Evolutionary conservation across 495 filamentous ascomycete genomes (phyloP).

Genomic region (Gamarada debralockiae): DNA sequence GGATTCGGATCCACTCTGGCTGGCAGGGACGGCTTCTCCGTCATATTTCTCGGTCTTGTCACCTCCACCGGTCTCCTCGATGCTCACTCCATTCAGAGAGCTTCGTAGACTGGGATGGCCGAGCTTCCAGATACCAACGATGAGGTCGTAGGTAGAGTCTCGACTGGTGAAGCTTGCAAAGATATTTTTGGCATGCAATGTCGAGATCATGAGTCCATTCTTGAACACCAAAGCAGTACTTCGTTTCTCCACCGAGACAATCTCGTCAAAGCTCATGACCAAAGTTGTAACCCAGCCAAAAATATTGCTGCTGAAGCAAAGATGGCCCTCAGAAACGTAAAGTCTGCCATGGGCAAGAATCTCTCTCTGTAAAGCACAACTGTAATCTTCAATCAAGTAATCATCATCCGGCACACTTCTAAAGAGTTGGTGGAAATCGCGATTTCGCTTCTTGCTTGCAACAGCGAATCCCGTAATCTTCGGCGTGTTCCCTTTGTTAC

Average conservation of each 20-base stretch:
- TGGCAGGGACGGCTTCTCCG: constrained; percentile 33
- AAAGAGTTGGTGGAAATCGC: constrained; percentile 92
- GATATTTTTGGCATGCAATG: constrained; percentile 87
- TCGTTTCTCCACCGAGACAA: constrained; percentile 95
- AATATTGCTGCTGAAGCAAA: constrained; percentile 99
- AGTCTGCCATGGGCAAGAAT: constrained; percentile 92
- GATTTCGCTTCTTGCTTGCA: constrained; percentile 90
- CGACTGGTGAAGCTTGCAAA: constrained; percentile 93
- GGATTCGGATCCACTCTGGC: constrained; percentile 46
- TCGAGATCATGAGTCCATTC: constrained; percentile 96
- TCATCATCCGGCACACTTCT: constrained; percentile 97
- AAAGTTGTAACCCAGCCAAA: constrained; percentile 96
- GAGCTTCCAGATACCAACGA: constrained; percentile 97
- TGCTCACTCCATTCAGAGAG: constrained; percentile 78
- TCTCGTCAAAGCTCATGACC: constrained; percentile 97
- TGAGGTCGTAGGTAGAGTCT: constrained; percentile 93
- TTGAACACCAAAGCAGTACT: constrained; percentile 94
- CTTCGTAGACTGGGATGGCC: constrained; percentile 87
- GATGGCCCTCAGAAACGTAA: constrained; percentile 94
- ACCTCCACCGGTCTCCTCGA: constrained; percentile 73
- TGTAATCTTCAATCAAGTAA: constrained; percentile 97
- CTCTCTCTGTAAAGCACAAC: constrained; percentile 91
- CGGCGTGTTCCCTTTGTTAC: constrained; percentile 45
- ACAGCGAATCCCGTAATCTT: constrained; percentile 94
- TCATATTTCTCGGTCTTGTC: constrained; percentile 89